Evolutionary conservation across 441 rosid genomes (phyloP).

Genomic region (Pelargonium myrrhifolium): DNA sequence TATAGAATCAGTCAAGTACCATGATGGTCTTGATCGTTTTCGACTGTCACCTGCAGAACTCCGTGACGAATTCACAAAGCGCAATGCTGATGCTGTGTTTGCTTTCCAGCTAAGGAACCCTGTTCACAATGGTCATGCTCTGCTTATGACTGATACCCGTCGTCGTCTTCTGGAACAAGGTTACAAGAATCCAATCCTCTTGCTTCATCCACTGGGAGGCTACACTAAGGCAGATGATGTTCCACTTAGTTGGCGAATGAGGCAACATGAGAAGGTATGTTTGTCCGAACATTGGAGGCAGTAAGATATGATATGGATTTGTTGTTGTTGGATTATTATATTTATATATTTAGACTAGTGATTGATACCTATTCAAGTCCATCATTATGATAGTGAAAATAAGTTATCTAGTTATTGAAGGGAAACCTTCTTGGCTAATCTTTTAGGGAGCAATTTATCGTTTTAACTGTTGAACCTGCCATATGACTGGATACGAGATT

Average conservation of each 20-base stretch:
- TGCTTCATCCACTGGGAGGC: constrained; percentile 95
- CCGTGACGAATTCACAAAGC: constrained; percentile 59
- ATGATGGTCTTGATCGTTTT: constrained; percentile 78
- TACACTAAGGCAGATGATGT: constrained; percentile 95
- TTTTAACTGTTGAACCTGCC: background rate
- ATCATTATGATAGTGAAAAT: background rate
- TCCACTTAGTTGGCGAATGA: constrained; percentile 89
- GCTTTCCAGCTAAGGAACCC: constrained; percentile 96
- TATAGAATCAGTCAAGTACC: constrained; percentile 66
- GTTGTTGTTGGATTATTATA: background rate
- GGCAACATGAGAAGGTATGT: constrained; percentile 83
- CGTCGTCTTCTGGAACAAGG: constrained; percentile 86
- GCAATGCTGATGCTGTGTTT: constrained; percentile 93
- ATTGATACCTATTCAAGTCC: background rate
- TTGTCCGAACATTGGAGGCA: background rate
- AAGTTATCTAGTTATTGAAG: too few species aligned
- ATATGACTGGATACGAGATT: background rate
- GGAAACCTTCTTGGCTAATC: too few species aligned
- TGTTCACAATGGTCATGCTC: constrained; percentile 92
- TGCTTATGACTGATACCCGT: constrained; percentile 86
- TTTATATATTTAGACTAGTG: too few species aligned
- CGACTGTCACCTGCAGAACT: constrained; percentile 75
- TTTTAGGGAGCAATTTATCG: background rate
- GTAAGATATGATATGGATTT: background rate
- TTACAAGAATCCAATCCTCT: constrained; percentile 74